A percentile compares a stretch with the other conserved stretches of the same genome.
phyloP scores from a whole-genome alignment of 1,284 basidiomycete genomes.

The Schizophyllum commune region DNA sequence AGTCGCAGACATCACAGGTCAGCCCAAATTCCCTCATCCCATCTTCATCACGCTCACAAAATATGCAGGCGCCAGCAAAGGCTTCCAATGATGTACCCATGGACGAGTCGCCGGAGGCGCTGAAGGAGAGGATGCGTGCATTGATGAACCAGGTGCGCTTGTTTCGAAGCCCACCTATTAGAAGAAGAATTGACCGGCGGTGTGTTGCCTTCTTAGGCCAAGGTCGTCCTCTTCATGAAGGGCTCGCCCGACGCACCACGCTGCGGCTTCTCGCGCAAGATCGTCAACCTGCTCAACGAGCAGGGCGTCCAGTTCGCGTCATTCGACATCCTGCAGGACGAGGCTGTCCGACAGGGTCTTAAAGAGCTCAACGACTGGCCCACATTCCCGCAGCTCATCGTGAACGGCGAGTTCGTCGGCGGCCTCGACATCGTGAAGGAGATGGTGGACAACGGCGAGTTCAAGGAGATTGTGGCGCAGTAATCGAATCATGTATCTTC shows the following conservation, averaged over 20 bases:
- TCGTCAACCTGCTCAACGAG: slow-evolving; percentile 77
- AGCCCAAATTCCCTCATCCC: no score
- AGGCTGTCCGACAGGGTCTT: slow-evolving; percentile 51
- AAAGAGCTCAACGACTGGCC: slow-evolving; percentile 85
- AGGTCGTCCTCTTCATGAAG: slow-evolving; percentile 96
- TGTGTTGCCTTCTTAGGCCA: slow-evolving; percentile 31
- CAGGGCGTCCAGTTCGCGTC: slow-evolving; percentile 74
- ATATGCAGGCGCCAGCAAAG: background rate
- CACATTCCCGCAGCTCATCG: slow-evolving; percentile 93
- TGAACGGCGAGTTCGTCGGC: slow-evolving; percentile 91
- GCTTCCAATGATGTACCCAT: slow-evolving; percentile 26
- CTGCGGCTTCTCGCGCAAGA: slow-evolving; percentile 92
- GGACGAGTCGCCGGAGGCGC: slow-evolving; percentile 60
- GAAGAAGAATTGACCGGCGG: background rate
- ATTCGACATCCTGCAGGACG: slow-evolving; percentile 88
- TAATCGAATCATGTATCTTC: background rate
- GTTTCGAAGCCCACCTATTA: no score
- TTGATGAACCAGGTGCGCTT: slow-evolving; percentile 47
- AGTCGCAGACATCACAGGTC: slow-evolving; percentile 34
- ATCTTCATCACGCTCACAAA: background rate
- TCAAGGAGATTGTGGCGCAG: slow-evolving; percentile 22
- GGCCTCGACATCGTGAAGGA: slow-evolving; percentile 87
- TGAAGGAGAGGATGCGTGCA: slow-evolving; percentile 50
- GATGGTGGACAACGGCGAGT: slow-evolving; percentile 45
- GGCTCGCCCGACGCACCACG: slow-evolving; percentile 79